Base-by-base conservation (phyloP, 441 rosid genomes). In the Erysimum pusillum region DNA sequence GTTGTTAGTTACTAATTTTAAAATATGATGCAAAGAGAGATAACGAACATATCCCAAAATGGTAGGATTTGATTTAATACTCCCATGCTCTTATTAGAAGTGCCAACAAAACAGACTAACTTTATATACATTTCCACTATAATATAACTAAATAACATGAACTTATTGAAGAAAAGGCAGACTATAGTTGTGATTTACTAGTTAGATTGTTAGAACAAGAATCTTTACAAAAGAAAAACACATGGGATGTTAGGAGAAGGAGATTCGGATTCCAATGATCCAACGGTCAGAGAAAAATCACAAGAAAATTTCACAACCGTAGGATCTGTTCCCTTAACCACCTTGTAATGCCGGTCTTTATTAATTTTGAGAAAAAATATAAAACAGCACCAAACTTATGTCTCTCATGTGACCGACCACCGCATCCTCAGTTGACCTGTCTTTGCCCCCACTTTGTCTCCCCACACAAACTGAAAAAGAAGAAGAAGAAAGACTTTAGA, bases 341-440 rank as follows among this genome's bases (percentile, higher is more conserved):
- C 81, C 59, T 77, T 77, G 76, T 71, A 71, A 51, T 71, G 81
- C 81, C 81, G 77, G 77, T 77, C 72, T 71, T 64, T 63, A 71
- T 52, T 72, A 72, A 53, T 7, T 45, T 65, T 7, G 14, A 7
- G 18, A 59, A 41, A 66, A n/a, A 14, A 41, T 3, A 58, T 22
- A 63, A 66, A 71, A 71, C 68, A 78, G 58, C 60, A 78, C 74
- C 71, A 79, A 79, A 69, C 71, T 69, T 45, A 57, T 68, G 78
- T 79, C 71, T 79, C 78, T 79, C 78, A 67, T 78, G 81, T 78
- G 78, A 78, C 81, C 69, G 81, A 78, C 81, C 81, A 73, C 70
- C 78, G 74, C 77, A 73, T 67, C 75, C 75, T 78, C 63, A 44
- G 70, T 73, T 73, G 81, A 78, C 81, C 78, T 78, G 81, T 78